A percentile compares a stretch with the other conserved stretches of the same genome.
phyloP scores from a whole-genome alignment of 768 basidiomycete species.

The Mrakia blollopis region DNA sequence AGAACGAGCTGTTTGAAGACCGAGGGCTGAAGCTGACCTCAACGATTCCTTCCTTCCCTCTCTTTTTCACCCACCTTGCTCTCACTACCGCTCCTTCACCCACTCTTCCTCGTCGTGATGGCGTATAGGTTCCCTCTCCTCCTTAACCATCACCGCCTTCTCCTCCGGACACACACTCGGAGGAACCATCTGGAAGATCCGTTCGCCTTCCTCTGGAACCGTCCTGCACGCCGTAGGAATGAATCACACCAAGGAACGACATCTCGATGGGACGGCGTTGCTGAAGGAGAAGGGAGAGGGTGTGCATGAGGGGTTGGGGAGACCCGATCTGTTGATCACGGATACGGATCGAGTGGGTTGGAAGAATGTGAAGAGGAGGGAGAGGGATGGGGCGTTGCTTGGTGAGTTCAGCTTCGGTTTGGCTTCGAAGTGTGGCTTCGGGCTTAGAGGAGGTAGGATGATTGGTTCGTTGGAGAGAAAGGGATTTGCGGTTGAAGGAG shows the following conservation, averaged over 20 bases:
- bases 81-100: not conserved
- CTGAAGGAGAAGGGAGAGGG: constrained; percentile 57
- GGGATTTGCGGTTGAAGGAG: not conserved
- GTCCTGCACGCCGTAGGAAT: constrained; percentile 90
- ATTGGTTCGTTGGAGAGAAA: too few species aligned
- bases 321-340: constrained; percentile 90
- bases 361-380: constrained; percentile 79
- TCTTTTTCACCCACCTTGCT: constrained; percentile 36
- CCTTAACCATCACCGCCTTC: constrained; percentile 89
- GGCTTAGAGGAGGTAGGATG: too few species aligned
- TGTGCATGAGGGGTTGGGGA: constrained; percentile 75
- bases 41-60: constrained; percentile 34
- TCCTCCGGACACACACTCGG: constrained; percentile 92
- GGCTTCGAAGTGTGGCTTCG: too few species aligned
- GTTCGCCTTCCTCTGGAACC: constrained; percentile 94
- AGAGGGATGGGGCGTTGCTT: constrained; percentile 81
- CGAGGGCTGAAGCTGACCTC: not conserved
- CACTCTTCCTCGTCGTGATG: constrained; percentile 14
- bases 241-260: constrained; percentile 94
- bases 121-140: constrained; percentile 74
- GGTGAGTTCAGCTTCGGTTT: constrained; percentile 46
- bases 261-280: constrained; percentile 88
- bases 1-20: not conserved
- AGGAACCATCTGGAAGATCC: constrained; percentile 96
- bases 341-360: constrained; percentile 79